Base-by-base conservation (phyloP, 139 green algal species). In the Gonium pectorale region DNA sequence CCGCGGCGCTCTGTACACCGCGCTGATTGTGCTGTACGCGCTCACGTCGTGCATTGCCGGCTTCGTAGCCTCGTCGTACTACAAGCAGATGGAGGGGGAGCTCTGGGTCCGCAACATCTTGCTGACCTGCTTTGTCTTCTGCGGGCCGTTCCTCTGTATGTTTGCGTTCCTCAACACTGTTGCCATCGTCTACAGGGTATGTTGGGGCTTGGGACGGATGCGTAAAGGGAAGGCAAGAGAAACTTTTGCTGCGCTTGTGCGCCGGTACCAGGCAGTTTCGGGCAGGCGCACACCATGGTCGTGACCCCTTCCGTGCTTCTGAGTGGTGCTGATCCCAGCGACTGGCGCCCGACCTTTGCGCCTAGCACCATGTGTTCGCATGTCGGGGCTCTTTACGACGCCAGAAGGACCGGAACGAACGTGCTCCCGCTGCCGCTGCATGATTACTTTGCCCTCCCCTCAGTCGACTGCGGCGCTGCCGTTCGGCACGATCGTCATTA, bases 141-240 rank as follows among this genome's bases (percentile, higher is more conserved):
- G 92, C 88, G 95, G 93, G 0, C 95, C 95, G 24, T 90, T 98
- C 83, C 91, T 97, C 37, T 33, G 86, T 43, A 92, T 90, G 29
- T 98, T 98, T 89, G 91, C 80, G 52, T 92, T 96, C 84, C 92
- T 97, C 63, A 98, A 98, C 92, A 97, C 94, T 22, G 93, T 97
- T 19, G 95, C 95, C 41, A 92, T 92, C 27, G 80, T 80, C 0
- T 92, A 92, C 80, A 46, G 69, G 85, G 88, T 92, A n/a, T n/a
- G 17, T 31, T 68, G 59, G 24, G 8, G 31, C 26, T 5, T 24
- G 56, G 17, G 19, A 31, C 9, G 56, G 21, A 13, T 35, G 21
- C 56, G 56, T 29, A 66, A 29, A n/a, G n/a, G n/a, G n/a, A n/a
- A n/a, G n/a, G n/a, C n/a, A n/a, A n/a, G n/a, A n/a, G n/a, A n/a